Conservation (phyloP, 1,139 yeast genomes). For the Petasospora rhodanensis region DNA sequence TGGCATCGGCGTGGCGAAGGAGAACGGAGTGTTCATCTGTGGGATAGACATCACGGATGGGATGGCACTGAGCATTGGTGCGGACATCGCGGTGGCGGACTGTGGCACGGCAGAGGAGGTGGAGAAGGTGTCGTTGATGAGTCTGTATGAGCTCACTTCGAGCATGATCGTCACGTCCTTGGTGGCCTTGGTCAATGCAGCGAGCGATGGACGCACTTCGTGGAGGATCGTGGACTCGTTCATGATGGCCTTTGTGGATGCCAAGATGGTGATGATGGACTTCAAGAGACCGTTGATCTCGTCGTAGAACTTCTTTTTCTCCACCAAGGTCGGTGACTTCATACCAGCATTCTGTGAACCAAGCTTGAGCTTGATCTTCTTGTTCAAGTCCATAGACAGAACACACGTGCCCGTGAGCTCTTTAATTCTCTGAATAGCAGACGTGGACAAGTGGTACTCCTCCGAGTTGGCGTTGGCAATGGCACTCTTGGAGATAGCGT, state of each 20-base stretch:
- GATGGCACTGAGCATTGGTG: constrained; percentile 20
- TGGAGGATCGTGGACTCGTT: constrained; percentile 73
- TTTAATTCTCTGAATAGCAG: constrained; percentile 49
- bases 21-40: constrained; percentile 23
- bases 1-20: constrained; percentile 9
- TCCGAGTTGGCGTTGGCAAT: constrained; percentile 40
- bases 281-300: constrained; percentile 80
- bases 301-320: constrained; percentile 75
- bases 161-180: constrained; percentile 83
- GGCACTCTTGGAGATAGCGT: constrained; percentile 72
- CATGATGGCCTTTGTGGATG: constrained; percentile 80
- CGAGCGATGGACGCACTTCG: constrained; percentile 76
- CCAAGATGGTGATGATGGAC: constrained; percentile 76
- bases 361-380: constrained; percentile 56
- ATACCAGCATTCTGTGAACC: constrained; percentile 40
- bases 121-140: constrained; percentile 28
- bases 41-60: constrained; percentile 25
- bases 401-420: constrained; percentile 79
- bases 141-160: constrained; percentile 55
- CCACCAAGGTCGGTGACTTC: constrained; percentile 44
- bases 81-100: constrained; percentile 12
- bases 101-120: constrained; percentile 26
- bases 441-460: constrained; percentile 19
- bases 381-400: constrained; percentile 75
- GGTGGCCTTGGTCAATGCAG: constrained; percentile 78